These are phyloP conservation scores for Ustilago sp. DNA, from an alignment of 1,284 basidiomycete genomes.

Conservation along the genomic window DNA sequence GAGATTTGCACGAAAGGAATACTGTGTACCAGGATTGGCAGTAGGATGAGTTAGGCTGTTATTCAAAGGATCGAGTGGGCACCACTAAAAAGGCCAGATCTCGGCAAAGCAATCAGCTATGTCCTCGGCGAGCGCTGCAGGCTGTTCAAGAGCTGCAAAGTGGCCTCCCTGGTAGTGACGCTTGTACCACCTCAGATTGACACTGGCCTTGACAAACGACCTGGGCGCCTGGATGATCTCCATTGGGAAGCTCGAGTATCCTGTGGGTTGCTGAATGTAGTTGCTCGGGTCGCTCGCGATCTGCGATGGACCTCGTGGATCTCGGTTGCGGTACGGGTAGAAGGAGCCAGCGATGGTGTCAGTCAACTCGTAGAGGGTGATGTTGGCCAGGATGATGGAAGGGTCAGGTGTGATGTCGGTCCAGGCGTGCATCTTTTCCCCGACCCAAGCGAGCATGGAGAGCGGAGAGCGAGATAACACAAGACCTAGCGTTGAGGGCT, in stretches of 20 bases:
- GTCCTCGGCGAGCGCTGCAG: constrained; percentile 68
- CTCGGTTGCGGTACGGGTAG: constrained; percentile 71
- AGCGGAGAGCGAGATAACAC: constrained; percentile 69
- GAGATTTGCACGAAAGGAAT: background rate
- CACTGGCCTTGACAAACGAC: constrained; percentile 67
- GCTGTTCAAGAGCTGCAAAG: constrained; percentile 71
- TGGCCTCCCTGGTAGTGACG: constrained; percentile 68
- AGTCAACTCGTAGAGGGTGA: constrained; percentile 71
- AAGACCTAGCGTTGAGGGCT: constrained; percentile 70
- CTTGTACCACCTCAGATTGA: constrained; percentile 68
- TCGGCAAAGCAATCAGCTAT: constrained; percentile 59
- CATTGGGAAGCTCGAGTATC: constrained; percentile 69
- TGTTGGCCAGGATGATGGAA: constrained; percentile 64
- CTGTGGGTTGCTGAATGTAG: constrained; percentile 69
- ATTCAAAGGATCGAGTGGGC: background rate
- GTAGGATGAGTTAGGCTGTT: background rate
- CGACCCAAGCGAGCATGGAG: constrained; percentile 71
- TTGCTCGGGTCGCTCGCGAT: constrained; percentile 37
- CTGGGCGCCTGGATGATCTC: constrained; percentile 70
- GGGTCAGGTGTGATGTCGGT: constrained; percentile 65
- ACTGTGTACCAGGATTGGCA: background rate
- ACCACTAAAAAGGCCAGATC: constrained; percentile 38
- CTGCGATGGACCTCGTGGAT: constrained; percentile 22
- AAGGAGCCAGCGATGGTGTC: constrained; percentile 70
- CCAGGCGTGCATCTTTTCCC: constrained; percentile 71